phyloP scores from a whole-genome alignment of 331 rosid species.

The Malus hybrid region DNA sequence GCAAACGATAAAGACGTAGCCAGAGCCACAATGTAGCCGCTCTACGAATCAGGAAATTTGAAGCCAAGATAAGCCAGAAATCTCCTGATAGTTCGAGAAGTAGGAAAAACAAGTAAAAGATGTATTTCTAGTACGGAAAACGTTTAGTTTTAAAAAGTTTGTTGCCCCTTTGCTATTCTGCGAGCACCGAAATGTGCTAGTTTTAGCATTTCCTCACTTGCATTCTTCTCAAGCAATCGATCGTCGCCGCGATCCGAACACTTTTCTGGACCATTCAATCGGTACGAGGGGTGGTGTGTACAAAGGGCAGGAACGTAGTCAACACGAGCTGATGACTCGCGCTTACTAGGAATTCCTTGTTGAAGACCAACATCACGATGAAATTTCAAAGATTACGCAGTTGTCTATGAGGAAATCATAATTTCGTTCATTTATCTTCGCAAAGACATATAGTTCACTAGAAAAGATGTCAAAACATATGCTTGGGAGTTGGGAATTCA shows the following conservation, averaged over 20 bases:
- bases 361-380: constrained; percentile 62
- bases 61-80: constrained; percentile 34
- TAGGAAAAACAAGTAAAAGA: constrained; percentile 45
- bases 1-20: constrained; percentile 72
- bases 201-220: background rate
- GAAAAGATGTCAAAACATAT: background rate
- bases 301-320: too few relatives aligned
- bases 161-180: background rate
- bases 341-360: constrained; percentile 33
- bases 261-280: too few relatives aligned
- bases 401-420: too few relatives aligned
- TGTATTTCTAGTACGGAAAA: constrained; percentile 31
- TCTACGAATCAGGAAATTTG: constrained; percentile 62
- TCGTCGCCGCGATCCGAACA: too few relatives aligned
- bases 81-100: constrained; percentile 30
- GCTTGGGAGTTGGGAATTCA: background rate
- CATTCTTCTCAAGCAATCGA: too few relatives aligned
- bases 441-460: too few relatives aligned
- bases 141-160: constrained; percentile 3
- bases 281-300: too few relatives aligned
- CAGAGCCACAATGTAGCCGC: constrained; percentile 75
- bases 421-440: too few relatives aligned
- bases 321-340: too few relatives aligned
- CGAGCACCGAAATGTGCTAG: background rate
- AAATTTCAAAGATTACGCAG: constrained; percentile 54